A percentile compares a stretch with the other conserved stretches of the same genome.
Conservation (phyloP, 148 eudicot species). For the Amaranthus palmeri region DNA sequence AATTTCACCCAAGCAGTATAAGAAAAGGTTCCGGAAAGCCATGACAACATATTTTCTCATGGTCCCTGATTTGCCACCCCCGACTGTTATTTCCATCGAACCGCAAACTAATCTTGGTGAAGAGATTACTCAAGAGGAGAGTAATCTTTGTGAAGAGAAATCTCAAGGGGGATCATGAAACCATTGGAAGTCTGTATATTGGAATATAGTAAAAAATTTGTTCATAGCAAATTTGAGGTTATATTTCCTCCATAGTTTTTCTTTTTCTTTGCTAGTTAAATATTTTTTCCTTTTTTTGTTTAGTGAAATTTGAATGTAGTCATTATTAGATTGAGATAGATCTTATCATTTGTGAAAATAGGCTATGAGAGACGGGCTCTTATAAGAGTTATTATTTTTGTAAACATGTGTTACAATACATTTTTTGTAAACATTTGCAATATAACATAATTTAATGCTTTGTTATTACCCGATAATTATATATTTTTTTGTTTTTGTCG, state of each 20-base stretch:
- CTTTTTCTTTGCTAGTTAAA: constrained; percentile 5
- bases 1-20: constrained; percentile 89
- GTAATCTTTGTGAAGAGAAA: constrained; percentile 53
- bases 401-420: too few species aligned
- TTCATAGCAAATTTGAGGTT: constrained; percentile 4
- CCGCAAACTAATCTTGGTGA: constrained; percentile 56
- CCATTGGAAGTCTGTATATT: constrained; percentile 33
- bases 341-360: constrained; percentile 3
- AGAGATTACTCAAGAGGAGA: constrained; percentile 30
- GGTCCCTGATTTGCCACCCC: constrained; percentile 94
- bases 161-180: constrained; percentile 31
- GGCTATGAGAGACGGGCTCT: not conserved
- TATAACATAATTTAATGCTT: too few species aligned
- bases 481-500: too few species aligned
- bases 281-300: constrained; percentile 27
- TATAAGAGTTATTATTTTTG: too few species aligned
- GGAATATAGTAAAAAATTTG: constrained; percentile 4
- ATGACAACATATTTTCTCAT: constrained; percentile 88
- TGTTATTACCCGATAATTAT: too few species aligned
- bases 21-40: constrained; percentile 92
- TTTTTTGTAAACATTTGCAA: too few species aligned
- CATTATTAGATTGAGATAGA: constrained; percentile 14
- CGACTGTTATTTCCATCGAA: constrained; percentile 42
- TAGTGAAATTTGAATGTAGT: constrained; percentile 15
- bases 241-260: constrained; percentile 18